Evolutionary conservation across 2,329 filamentous ascomycete species (phyloP).

Genomic region (Macrophomina pseudophaseolina): DNA sequence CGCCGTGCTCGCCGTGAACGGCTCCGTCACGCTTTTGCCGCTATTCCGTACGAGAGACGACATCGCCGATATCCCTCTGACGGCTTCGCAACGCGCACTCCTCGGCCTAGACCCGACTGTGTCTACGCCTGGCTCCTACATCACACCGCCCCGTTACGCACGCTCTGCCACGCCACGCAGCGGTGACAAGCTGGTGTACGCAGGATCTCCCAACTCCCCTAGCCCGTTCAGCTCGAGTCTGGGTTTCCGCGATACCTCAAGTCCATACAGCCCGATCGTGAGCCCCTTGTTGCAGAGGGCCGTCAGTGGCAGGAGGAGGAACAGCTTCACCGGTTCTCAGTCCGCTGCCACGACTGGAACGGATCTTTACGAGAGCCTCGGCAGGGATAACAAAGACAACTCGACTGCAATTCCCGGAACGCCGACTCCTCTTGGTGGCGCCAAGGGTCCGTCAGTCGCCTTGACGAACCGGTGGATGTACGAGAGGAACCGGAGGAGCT

Average conservation of each 20-base stretch:
- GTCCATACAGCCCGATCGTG: constrained; percentile 17
- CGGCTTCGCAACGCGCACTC: constrained; percentile 82
- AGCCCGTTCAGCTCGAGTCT: constrained; percentile 39
- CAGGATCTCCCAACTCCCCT: constrained; percentile 52
- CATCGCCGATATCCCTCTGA: constrained; percentile 87
- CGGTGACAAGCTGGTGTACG: constrained; percentile 25
- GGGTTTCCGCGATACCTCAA: constrained; percentile 40
- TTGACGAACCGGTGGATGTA: constrained; percentile 96
- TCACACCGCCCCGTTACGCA: constrained; percentile 86
- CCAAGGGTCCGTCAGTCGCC: constrained; percentile 69
- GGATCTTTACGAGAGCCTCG: constrained; percentile 50
- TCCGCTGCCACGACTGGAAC: not conserved
- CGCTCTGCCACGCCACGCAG: constrained; percentile 72
- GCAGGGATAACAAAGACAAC: constrained; percentile 41
- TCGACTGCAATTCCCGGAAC: constrained; percentile 59
- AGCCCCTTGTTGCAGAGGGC: constrained; percentile 70
- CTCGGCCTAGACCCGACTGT: constrained; percentile 75
- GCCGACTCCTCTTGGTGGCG: constrained; percentile 66
- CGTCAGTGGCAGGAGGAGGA: constrained; percentile 61
- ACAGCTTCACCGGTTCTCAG: constrained; percentile 7
- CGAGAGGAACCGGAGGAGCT: constrained; percentile 71
- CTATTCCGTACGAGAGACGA: constrained; percentile 75
- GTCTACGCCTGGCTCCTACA: constrained; percentile 68
- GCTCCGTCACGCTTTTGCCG: constrained; percentile 71
- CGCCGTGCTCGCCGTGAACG: constrained; percentile 65